Evolutionary conservation across 768 basidiomycete genomes (phyloP), one percentile per base, ranked within the genome.

Genomic region (Mycena epipterygia): DNA sequence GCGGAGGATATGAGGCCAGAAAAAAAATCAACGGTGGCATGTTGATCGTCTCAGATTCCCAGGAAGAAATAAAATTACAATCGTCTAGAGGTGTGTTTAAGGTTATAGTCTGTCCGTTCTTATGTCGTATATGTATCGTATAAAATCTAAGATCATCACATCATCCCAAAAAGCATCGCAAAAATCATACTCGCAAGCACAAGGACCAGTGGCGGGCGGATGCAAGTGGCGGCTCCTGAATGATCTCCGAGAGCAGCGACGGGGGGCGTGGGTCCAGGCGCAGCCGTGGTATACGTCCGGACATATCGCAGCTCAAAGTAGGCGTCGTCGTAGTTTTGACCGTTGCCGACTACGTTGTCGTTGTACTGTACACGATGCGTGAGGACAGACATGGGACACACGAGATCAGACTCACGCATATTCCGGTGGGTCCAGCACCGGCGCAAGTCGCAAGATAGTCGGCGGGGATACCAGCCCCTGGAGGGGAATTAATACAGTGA

Each of bases 291-390:
- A 23, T 73, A 73, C 11, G 68, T 23, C 29, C 72, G 72, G 46
- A 92, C 78, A 65, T 87, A 89, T 58, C 83, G 82, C 75, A 92
- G 81, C 77, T 91, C 89, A 74, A 91, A 92, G 79, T 88, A 89
- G 3, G 89, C 89, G 5, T 85, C 74, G 77, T 89, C 85, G 78
- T 84, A 90, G 62, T 84, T 85, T 65, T 82, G 82, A 16, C 88
- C 88, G 0, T 85, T 76, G 5, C 89, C 87, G 16, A 87, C 82
- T 14, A 91, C 89, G 73, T 86, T 86, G 74, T 89, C 89, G n/a
- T 85, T 80, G 75, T 91, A 90, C 84, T 89, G 73, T 23, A 11
- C 8, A 17, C 19, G 21, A 8, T 39, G 35, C 23, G 62, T 16
- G 14, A 56, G 52, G 55, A 61, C 25, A 30, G 2, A n/a, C 5